Base-by-base conservation (phyloP, 257 asterid species). In the Petunia axillaris region DNA sequence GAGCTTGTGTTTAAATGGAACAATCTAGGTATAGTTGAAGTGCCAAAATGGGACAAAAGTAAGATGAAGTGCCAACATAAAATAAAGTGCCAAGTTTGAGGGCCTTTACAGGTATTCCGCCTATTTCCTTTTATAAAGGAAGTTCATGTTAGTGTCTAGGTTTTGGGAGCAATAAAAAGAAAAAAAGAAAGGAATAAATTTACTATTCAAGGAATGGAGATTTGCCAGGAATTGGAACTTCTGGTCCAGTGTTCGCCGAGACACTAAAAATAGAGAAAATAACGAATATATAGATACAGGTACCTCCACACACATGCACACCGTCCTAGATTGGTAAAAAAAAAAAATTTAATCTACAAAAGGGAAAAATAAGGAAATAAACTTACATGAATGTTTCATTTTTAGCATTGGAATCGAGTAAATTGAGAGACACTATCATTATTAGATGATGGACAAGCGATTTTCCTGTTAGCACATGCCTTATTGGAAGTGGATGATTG, bases 401-500 rank as follows among this genome's bases (percentile, higher is more conserved):
- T 44, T 84, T 85, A 5, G 50, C 36, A 76, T 11, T 63, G 68
- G 76, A 76, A 3, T 76, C 79, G 55, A 78, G 44, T 60, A 75
- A 81, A 71, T 68, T 70, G 2, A 41, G 85, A 74, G 85, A 46
- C 35, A 16, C 82, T 68, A 77, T 67, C 37, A 68, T 77, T 74
- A 16, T 46, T n/a, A 10, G 15, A 3, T 46, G 48, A 65, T 62
- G 86, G 83, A 70, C 5, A 25, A 4, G 4, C 36, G 25, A 64
- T 54, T 75, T 11, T 44, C 48, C 38, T 48, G 35, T 6, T n/a
- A 7, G 35, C 11, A 39, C 67, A 13, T 65, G 60, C 38, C 66
- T 57, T 4, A 43, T 41, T 35, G 25, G 25, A 25, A 25, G 44
- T 55, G 14, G 79, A 59, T 41, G 50, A 71, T 79, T 57, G 58